Evolutionary conservation across 2,329 filamentous ascomycete species (phyloP).

Genomic region (Neopestalotiopsis sp.): DNA sequence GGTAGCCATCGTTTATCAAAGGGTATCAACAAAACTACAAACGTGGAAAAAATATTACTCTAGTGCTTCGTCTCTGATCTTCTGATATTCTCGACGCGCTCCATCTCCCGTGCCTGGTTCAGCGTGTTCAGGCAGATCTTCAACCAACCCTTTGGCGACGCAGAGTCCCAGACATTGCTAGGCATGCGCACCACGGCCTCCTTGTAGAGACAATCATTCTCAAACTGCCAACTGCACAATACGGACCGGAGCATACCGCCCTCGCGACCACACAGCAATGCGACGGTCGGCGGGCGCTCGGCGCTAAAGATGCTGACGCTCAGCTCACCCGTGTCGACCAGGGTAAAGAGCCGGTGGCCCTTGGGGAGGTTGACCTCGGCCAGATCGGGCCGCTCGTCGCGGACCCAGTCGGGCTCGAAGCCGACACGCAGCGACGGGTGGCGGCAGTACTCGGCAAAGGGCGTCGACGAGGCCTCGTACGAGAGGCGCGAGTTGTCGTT

Average conservation of each 20-base stretch:
- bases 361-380: conserved; percentile 20
- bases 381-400: conserved; percentile 1
- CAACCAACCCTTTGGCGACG: conserved; percentile 27
- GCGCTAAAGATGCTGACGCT: conserved; percentile 36
- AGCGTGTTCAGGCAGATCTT: conserved; percentile 26
- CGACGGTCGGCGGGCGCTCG: conserved; percentile 33
- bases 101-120: conserved; percentile 17
- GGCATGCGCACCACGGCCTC: conserved; percentile 28
- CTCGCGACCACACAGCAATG: conserved; percentile 34
- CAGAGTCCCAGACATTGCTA: conserved; percentile 23
- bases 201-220: conserved; percentile 28
- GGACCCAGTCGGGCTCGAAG: conserved; percentile 27
- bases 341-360: conserved; percentile 33
- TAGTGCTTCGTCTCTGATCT: not conserved
- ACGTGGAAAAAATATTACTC: not conserved
- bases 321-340: conserved; percentile 37
- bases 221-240: conserved; percentile 30
- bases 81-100: not conserved
- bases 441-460: conserved; percentile 24
- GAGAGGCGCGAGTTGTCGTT: conserved; percentile 26
- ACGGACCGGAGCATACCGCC: conserved; percentile 37
- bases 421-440: conserved; percentile 27
- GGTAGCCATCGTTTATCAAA: not conserved
- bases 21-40: not conserved
- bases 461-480: conserved; percentile 29